Conservation (phyloP, 768 basidiomycete genomes). For the Suillus subalutaceus region DNA sequence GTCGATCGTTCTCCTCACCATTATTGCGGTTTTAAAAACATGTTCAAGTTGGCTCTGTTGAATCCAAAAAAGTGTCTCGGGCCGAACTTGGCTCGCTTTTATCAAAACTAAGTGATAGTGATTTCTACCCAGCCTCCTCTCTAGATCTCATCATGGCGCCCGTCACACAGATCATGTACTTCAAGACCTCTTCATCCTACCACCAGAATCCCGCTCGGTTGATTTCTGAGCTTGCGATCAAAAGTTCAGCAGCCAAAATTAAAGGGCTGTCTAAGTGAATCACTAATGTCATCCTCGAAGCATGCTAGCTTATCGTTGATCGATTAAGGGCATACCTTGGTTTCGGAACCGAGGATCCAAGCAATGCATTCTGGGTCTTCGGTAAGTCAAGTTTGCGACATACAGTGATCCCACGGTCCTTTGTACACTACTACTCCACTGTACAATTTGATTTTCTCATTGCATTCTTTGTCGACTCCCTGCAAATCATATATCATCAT, state of each 20-base stretch:
- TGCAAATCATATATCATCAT: no score
- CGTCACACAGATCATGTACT: slow-evolving; percentile 28
- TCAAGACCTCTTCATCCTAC: slow-evolving; percentile 25
- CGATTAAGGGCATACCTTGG: slow-evolving; percentile 24
- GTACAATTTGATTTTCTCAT: no score
- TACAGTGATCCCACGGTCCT: no score
- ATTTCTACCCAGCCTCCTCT: neutral
- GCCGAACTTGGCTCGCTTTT: slow-evolving; percentile 16
- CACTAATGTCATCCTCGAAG: neutral
- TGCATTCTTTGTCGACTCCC: no score
- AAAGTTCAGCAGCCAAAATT: slow-evolving; percentile 14
- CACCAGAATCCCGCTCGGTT: slow-evolving; percentile 15
- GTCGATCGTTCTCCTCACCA: neutral
- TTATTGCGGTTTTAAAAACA: neutral
- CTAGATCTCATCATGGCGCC: slow-evolving; percentile 25
- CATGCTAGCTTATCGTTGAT: slow-evolving; percentile 7
- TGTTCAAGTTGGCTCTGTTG: neutral
- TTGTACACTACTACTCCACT: no score
- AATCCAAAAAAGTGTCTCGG: neutral
- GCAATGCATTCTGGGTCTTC: slow-evolving; percentile 29
- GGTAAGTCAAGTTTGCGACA: slow-evolving; percentile 18
- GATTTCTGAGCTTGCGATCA: slow-evolving; percentile 19
- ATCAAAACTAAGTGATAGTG: neutral
- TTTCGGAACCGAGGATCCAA: slow-evolving; percentile 30
- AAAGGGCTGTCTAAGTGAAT: slow-evolving; percentile 25